These are phyloP conservation scores for Sungouiella blattae DNA, from an alignment of 805 yeast genomes.

Conservation along the genomic window DNA sequence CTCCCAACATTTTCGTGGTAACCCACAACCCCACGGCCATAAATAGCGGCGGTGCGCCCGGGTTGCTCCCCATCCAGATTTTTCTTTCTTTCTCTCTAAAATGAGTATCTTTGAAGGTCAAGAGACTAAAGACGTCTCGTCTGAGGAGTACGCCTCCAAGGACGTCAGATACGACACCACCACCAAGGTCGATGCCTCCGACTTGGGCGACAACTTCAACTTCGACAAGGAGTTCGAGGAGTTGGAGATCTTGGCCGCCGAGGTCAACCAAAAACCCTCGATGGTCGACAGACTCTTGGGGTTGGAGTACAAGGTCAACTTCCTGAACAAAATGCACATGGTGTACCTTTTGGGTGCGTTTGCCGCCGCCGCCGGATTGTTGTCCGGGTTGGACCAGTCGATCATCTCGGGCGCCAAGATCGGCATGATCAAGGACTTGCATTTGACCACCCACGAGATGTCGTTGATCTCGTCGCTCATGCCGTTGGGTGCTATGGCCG, in stretches of 20 bases:
- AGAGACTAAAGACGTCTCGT: conserved; percentile 14
- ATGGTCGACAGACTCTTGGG: conserved; percentile 35
- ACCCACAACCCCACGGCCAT: too few relatives aligned
- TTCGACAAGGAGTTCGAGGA: conserved; percentile 34
- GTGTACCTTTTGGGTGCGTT: conserved; percentile 49
- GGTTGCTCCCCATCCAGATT: too few relatives aligned
- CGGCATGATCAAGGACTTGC: conserved; percentile 43
- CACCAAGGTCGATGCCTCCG: conserved; percentile 24
- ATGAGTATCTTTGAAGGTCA: conserved; percentile 19
- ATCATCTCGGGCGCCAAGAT: conserved; percentile 61
- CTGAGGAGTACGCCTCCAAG: conserved; percentile 13
- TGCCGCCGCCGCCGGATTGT: conserved; percentile 61
- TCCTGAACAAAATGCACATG: conserved; percentile 40
- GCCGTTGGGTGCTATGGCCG: conserved; percentile 70
- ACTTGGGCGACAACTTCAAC: conserved; percentile 29
- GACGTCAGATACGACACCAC: conserved; percentile 17
- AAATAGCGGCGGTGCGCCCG: too few relatives aligned
- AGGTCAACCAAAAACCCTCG: conserved; percentile 26
- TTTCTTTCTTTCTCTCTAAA: background rate
- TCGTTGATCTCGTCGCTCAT: conserved; percentile 56
- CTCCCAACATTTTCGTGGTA: too few relatives aligned
- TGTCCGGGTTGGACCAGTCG: conserved; percentile 67
- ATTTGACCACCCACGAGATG: conserved; percentile 38
- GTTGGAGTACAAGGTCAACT: conserved; percentile 38
- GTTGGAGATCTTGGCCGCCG: conserved; percentile 29